Conservation (phyloP, 1,139 yeast genomes). For the Protomyces inundatus region DNA sequence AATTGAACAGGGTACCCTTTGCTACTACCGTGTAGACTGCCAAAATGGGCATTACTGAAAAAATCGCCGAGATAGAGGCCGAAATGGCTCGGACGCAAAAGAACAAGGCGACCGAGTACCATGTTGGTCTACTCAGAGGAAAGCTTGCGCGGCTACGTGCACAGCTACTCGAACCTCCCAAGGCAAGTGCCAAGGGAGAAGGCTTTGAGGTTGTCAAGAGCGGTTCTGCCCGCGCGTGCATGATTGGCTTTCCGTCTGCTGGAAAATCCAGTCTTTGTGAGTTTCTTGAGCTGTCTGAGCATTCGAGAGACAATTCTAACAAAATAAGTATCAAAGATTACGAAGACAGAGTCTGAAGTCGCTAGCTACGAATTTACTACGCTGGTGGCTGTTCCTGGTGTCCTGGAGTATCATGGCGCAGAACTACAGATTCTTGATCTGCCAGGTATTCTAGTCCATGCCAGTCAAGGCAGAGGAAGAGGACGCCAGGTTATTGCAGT, state of each 20-base stretch:
- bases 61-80: constrained; percentile 75
- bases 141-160: constrained; percentile 91
- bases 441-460: constrained; percentile 96
- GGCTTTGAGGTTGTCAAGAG: constrained; percentile 95
- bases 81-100: constrained; percentile 94
- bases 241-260: constrained; percentile 95
- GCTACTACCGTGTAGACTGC: too few relatives aligned
- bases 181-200: constrained; percentile 64
- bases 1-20: too few relatives aligned
- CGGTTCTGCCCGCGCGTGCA: constrained; percentile 87
- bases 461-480: constrained; percentile 94
- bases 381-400: constrained; percentile 77
- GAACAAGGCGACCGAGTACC: constrained; percentile 97
- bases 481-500: constrained; percentile 96
- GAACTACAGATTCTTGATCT: constrained; percentile 93
- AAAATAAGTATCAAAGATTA: constrained; percentile 46
- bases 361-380: constrained; percentile 96
- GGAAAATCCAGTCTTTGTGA: constrained; percentile 83
- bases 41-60: constrained; percentile 28
- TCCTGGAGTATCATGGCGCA: constrained; percentile 85
- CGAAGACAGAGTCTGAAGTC: constrained; percentile 89
- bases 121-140: constrained; percentile 67
- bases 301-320: not conserved
- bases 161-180: constrained; percentile 84
- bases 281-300: constrained; percentile 38